phyloP scores from a whole-genome alignment of 768 basidiomycete genomes.

The Tulasnella sp. region DNA sequence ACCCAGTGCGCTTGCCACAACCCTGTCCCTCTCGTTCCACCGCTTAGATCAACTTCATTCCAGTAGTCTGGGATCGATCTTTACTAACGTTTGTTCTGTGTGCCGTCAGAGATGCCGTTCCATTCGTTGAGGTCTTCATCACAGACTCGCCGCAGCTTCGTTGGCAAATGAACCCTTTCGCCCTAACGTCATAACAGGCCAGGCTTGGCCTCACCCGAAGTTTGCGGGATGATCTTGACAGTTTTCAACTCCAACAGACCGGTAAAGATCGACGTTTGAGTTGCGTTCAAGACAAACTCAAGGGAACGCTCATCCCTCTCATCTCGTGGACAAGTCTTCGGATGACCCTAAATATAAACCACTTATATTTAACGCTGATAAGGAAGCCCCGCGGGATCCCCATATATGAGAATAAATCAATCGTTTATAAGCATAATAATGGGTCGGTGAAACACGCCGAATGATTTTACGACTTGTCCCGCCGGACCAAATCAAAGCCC shows the following conservation, averaged over 20 bases:
- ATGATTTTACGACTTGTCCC: neutral
- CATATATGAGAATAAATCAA: too few species aligned
- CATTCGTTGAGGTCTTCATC: neutral
- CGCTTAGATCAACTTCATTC: neutral
- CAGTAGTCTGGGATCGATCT: neutral
- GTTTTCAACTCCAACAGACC: neutral
- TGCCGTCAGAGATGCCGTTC: neutral
- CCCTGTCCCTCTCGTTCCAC: neutral
- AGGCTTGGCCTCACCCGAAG: neutral
- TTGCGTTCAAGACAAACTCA: neutral
- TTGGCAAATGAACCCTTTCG: neutral
- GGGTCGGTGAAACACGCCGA: too few species aligned
- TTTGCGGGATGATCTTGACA: neutral
- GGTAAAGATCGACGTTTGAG: neutral
- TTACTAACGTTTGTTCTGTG: neutral
- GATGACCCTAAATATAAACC: neutral
- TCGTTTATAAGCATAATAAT: too few species aligned
- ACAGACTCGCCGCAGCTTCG: neutral
- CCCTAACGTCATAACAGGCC: neutral
- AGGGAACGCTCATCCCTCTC: neutral
- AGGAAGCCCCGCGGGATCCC: too few species aligned
- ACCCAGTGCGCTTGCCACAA: too few species aligned
- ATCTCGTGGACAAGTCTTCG: neutral
- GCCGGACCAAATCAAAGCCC: neutral
- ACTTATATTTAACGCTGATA: neutral